A percentile compares a stretch with the other conserved stretches of the same genome.
phyloP scores from a whole-genome alignment of 1,284 basidiomycete species.

The Melampsora abietis-canadensis region DNA sequence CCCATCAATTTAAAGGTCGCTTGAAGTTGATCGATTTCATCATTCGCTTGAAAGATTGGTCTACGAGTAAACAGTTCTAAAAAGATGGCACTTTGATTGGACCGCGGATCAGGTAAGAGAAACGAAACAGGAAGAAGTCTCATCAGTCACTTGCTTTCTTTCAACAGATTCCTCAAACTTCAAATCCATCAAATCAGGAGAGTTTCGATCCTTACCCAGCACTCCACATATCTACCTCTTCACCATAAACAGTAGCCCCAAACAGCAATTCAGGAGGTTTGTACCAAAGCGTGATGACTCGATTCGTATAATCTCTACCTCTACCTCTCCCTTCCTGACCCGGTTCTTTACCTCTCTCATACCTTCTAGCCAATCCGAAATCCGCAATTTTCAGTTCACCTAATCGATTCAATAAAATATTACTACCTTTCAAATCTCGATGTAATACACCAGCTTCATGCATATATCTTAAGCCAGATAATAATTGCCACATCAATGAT shows the following conservation, averaged over 20 bases:
- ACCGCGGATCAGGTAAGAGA: no score
- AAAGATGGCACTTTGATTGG: conserved; percentile 76
- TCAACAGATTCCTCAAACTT: conserved; percentile 20
- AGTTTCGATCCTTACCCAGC: conserved; percentile 66
- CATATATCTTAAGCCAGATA: conserved; percentile 85
- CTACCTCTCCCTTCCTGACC: conserved; percentile 54
- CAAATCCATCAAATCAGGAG: not conserved
- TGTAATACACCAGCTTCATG: conserved; percentile 94
- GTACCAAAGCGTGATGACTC: conserved; percentile 99
- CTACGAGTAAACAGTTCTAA: conserved; percentile 92
- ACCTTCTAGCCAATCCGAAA: conserved; percentile 96
- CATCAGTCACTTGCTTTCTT: no score
- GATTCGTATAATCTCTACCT: conserved; percentile 96
- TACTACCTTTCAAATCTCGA: conserved; percentile 96
- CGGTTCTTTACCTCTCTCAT: conserved; percentile 53
- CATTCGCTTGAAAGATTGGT: conserved; percentile 90
- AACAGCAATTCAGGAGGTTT: conserved; percentile 91
- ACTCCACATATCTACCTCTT: conserved; percentile 99
- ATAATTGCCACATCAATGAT: conserved; percentile 90
- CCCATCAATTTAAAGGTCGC: conserved; percentile 87
- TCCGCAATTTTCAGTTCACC: conserved; percentile 95
- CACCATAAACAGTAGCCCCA: conserved; percentile 92
- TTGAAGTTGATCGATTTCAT: conserved; percentile 94
- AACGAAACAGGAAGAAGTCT: no score
- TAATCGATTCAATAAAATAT: conserved; percentile 87